A percentile compares a stretch with the other conserved stretches of the same genome.
phyloP scores from a whole-genome alignment of 2,329 filamentous ascomycete genomes.

The Xylaria polymorpha region DNA sequence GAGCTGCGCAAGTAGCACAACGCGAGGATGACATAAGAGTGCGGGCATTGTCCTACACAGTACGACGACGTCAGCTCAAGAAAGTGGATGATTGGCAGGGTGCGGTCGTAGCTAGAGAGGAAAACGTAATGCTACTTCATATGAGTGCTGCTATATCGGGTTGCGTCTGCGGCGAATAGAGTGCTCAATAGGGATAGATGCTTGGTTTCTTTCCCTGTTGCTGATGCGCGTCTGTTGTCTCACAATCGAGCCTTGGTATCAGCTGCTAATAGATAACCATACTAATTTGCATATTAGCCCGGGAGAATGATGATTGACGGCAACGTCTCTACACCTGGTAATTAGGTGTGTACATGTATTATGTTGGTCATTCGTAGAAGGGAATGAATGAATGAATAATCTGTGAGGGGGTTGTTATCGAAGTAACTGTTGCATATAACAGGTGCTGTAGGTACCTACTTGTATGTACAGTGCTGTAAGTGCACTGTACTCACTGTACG shows the following conservation, averaged over 20 bases:
- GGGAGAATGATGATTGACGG: background rate
- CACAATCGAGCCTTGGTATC: no score
- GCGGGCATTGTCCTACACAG: conserved; percentile 6
- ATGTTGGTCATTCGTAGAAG: background rate
- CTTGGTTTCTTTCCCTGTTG: background rate
- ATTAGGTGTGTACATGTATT: background rate
- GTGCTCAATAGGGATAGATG: background rate
- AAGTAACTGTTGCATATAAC: background rate
- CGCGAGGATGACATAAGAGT: conserved; percentile 13
- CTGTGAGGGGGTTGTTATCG: background rate
- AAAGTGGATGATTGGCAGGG: background rate
- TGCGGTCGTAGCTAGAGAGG: background rate
- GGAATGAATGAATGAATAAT: background rate
- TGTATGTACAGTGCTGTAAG: background rate
- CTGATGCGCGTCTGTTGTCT: background rate
- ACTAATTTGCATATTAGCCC: background rate
- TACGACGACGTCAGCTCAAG: background rate
- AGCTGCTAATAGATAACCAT: background rate
- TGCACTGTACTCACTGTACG: background rate
- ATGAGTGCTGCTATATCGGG: no score
- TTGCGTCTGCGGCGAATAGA: background rate
- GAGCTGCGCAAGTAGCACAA: conserved; percentile 12
- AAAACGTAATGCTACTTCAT: background rate
- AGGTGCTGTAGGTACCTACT: background rate
- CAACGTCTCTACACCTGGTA: background rate